Base-by-base conservation (phyloP, 1,139 yeast genomes). In the Candida sanyaensis region DNA sequence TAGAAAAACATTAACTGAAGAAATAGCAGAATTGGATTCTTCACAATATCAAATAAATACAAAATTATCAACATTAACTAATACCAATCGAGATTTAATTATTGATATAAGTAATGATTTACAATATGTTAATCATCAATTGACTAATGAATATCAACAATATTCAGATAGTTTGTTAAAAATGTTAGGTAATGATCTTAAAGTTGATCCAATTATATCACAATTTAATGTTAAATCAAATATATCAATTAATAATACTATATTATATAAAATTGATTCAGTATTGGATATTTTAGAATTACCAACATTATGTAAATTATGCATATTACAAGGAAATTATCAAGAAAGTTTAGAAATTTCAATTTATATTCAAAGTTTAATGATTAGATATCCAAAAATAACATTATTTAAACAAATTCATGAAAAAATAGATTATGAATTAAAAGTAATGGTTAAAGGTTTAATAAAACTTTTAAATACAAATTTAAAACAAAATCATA, bases 291-390 rank as follows among this genome's bases (percentile, higher is more conserved):
- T 91, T 9, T 71, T 92, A 52, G 96, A 90, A 60, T 70, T 93
- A 30, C 98, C 98, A 0, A 78, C 95, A 2, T 66, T 92, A 45
- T 84, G 95, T 37, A 78, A 83, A 47, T 82, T 92, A n/a, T 89
- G 97, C 65, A 89, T 91, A 6, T 75, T 82, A 45, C 87, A 88
- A 46, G 97, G 97, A 0, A 88, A 88, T 61, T 93, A 91, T 62
- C 88, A 91, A 37, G 97, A 91, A 59, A 91, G 97, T 6, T 77
- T 92, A 33, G 96, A 89, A 55, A 80, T 88, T 13, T 84, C 90
- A 13, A 78, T 86, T 40, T 83, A 88, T 59, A 81, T 88, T 0
- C 80, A 84, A 51, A 76, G 96, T 43, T 70, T 92, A 36, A 71
- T 77, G 1, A 79, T 84, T 24, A 73, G 96, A 49, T 92, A 86